phyloP scores from a whole-genome alignment of 75 land plant species.

The Cupressus sempervirens region DNA sequence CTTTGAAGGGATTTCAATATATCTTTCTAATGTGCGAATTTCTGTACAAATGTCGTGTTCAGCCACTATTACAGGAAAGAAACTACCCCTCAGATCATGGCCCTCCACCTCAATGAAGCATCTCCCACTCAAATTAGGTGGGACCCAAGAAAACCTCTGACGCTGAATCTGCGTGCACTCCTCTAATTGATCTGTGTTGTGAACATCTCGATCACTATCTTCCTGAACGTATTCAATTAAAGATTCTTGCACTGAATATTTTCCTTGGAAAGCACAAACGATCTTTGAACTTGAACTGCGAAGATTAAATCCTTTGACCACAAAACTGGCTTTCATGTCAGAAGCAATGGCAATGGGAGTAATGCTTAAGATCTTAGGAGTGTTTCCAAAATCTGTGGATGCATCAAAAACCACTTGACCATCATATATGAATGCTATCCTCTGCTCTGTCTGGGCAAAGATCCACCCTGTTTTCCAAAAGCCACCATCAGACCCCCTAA shows the following conservation, averaged over 20 bases:
- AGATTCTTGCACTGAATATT: conserved; percentile 40
- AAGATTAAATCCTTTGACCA: too few relatives aligned
- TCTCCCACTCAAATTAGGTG: conserved; percentile 45
- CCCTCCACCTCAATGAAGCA: conserved; percentile 93
- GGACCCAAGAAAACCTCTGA: conserved; percentile 45
- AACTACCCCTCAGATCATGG: too few relatives aligned
- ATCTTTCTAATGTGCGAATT: too few relatives aligned
- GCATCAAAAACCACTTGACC: conserved; percentile 57
- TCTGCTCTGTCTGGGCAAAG: conserved; percentile 48
- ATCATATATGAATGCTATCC: conserved; percentile 53
- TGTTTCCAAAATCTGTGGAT: conserved; percentile 10
- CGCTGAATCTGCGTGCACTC: conserved; percentile 27
- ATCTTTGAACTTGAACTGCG: conserved; percentile 40
- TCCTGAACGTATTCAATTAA: conserved; percentile 8
- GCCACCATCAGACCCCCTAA: conserved; percentile 32
- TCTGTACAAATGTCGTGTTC: too few relatives aligned
- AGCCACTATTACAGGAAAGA: too few relatives aligned
- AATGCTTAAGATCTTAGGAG: conserved; percentile 31
- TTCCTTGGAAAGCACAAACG: conserved; percentile 69
- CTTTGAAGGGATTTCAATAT: too few relatives aligned
- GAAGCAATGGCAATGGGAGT: conserved; percentile 63
- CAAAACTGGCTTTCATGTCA: too few relatives aligned
- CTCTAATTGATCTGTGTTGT: neutral
- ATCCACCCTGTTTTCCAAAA: conserved; percentile 87
- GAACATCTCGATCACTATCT: neutral